Conservation (phyloP, 805 yeast species). For the Saturnispora sekii region DNA sequence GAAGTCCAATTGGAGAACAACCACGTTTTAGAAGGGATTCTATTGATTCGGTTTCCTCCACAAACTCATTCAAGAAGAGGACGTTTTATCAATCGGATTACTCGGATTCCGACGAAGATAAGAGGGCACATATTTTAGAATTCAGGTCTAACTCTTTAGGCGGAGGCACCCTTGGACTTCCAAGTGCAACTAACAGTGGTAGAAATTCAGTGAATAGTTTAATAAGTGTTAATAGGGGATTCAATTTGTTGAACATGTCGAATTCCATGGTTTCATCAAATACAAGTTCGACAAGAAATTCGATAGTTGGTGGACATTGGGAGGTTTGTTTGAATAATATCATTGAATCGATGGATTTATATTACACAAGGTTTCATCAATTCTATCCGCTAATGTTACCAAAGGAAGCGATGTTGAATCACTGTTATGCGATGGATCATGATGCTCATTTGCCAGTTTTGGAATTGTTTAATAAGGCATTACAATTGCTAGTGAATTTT, state of each 20-base stretch:
- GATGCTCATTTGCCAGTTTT: constrained; percentile 25
- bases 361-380: constrained; percentile 35
- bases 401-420: constrained; percentile 19
- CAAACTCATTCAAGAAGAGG: constrained; percentile 10
- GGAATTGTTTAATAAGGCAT: constrained; percentile 33
- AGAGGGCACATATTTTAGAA: too few relatives aligned
- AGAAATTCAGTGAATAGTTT: not conserved
- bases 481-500: constrained; percentile 29
- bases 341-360: constrained; percentile 19
- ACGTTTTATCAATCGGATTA: constrained; percentile 12
- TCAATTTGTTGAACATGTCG: not conserved
- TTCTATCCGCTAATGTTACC: constrained; percentile 39
- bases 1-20: constrained; percentile 50
- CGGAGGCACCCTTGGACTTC: too few relatives aligned
- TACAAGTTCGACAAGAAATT: constrained; percentile 1
- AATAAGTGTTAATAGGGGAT: constrained; percentile 4
- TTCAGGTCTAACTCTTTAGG: too few relatives aligned
- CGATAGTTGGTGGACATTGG: constrained; percentile 1
- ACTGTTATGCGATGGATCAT: constrained; percentile 21
- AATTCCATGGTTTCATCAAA: not conserved
- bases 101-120: constrained; percentile 28
- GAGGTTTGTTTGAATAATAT: constrained; percentile 3
- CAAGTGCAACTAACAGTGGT: too few relatives aligned
- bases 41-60: constrained; percentile 40
- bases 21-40: constrained; percentile 28